Percentiles rank a stretch among this genome's conserved stretches.
These are phyloP conservation scores for Solanum virginianum DNA, from an alignment of 257 asterid species.

Conservation along the genomic window DNA sequence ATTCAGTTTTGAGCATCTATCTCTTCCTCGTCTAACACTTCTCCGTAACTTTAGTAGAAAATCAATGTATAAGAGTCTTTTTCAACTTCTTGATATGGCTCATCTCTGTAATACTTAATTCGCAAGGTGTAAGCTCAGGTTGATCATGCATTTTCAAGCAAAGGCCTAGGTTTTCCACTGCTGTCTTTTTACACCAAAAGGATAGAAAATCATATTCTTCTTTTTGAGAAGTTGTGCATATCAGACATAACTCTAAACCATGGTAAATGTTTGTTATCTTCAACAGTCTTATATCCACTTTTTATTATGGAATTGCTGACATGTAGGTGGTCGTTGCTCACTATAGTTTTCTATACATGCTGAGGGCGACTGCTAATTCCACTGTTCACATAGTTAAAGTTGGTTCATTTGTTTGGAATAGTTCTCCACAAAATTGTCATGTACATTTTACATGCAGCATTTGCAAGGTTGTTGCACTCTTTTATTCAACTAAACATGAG, in stretches of 20 bases:
- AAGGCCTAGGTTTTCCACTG: not conserved
- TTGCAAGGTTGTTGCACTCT: not conserved
- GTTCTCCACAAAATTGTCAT: not conserved
- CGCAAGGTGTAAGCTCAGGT: not conserved
- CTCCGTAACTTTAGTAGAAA: not conserved
- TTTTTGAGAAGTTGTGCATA: not conserved
- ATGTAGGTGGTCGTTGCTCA: not conserved
- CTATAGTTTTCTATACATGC: not conserved
- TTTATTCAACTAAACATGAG: not conserved
- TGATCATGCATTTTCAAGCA: not conserved
- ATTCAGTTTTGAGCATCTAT: not conserved
- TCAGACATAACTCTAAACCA: not conserved
- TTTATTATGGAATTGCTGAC: not conserved
- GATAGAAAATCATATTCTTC: not conserved
- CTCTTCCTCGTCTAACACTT: not conserved
- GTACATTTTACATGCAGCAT: not conserved
- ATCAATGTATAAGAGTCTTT: not conserved
- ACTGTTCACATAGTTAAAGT: not conserved
- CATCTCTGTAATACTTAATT: not conserved
- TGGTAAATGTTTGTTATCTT: not conserved
- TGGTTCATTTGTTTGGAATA: not conserved
- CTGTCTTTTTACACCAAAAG: not conserved
- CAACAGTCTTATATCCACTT: not conserved
- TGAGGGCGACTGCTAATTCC: not conserved
- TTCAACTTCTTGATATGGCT: not conserved